These are phyloP conservation scores for Heteromeles arbutifolia DNA, from an alignment of 306 rosid species.

Conservation along the genomic window DNA sequence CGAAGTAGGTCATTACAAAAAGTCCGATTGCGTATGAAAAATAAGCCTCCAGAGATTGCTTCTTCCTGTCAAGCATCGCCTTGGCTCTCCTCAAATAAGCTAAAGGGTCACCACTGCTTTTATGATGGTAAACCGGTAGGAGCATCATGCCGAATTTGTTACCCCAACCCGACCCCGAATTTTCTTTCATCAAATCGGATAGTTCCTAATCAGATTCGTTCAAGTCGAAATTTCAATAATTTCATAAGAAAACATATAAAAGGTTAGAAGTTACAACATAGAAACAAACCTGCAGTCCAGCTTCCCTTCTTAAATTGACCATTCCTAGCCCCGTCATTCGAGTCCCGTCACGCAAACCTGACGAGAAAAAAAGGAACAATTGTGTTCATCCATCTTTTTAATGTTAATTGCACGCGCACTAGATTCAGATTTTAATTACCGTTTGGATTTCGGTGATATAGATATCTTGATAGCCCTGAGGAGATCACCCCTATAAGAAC, in stretches of 20 bases:
- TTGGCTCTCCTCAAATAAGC: background rate
- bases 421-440: slow-evolving; percentile 30
- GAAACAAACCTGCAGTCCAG: slow-evolving; percentile 54
- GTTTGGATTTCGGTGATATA: slow-evolving; percentile 51
- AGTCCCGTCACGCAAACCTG: slow-evolving; percentile 61
- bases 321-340: slow-evolving; percentile 73
- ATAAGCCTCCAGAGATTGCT: background rate
- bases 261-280: background rate
- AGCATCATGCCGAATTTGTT: slow-evolving; percentile 67
- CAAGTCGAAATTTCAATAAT: background rate
- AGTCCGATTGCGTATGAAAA: background rate
- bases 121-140: slow-evolving; percentile 54
- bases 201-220: slow-evolving; percentile 42
- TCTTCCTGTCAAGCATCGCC: background rate
- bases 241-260: background rate
- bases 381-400: background rate
- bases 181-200: slow-evolving; percentile 57
- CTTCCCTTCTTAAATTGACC: slow-evolving; percentile 64
- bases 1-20: background rate
- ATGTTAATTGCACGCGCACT: background rate
- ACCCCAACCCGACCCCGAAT: slow-evolving; percentile 66
- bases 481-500: slow-evolving; percentile 72
- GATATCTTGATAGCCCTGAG: slow-evolving; percentile 68
- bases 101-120: slow-evolving; percentile 38
- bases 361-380: background rate